Evolutionary conservation across 2,329 filamentous ascomycete genomes (phyloP), one percentile per base, ranked within the genome.

Genomic region (Penicillium verrucosum): DNA sequence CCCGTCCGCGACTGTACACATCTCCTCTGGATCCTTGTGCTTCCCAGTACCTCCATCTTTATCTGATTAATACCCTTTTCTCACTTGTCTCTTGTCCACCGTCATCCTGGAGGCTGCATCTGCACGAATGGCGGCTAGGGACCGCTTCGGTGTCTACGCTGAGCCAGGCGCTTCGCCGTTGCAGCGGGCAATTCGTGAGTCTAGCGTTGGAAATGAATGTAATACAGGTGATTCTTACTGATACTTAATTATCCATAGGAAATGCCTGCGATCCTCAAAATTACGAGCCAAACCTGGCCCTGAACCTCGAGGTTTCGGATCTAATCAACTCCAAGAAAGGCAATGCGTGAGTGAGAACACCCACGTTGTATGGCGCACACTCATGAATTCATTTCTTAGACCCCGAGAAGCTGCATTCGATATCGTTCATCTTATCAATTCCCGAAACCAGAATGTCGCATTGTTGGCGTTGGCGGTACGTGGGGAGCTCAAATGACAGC

Each of bases 261-360:
- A 92, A 92, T 78, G 93, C 94, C 64, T 97, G 94, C 80, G 95
- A 94, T 70, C 91, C 94, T 50, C 90, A 96, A 74, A 97, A 97
- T 79, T 97, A 92, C 80, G 94, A 99, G 80, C 93, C 94, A 61
- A 97, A 99, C 73, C 88, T 99, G 54, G 94, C 92, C 57, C 81
- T 99, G 62, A 95, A 94, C 72, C 89, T 99, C 73, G 94, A 99
- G 82, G 96, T 99, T 69, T 82, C 92, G 68, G 94, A 99, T 79
- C 80, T 97, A 69, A 90, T 99, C 81, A 99, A 99, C 77, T 88
- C 88, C 70, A 99, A 97, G 81, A 97, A 97, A 80, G 93, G 93
- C 70, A 90, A 89, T 75, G 88, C 92, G 78, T 85, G 79, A 73
- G 82, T 73, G 46, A 51, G 29, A 29, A 27, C 47, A 34, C 32